Evolutionary conservation across 345 rosid genomes (phyloP).

Genomic region (Anacardium occidentale): DNA sequence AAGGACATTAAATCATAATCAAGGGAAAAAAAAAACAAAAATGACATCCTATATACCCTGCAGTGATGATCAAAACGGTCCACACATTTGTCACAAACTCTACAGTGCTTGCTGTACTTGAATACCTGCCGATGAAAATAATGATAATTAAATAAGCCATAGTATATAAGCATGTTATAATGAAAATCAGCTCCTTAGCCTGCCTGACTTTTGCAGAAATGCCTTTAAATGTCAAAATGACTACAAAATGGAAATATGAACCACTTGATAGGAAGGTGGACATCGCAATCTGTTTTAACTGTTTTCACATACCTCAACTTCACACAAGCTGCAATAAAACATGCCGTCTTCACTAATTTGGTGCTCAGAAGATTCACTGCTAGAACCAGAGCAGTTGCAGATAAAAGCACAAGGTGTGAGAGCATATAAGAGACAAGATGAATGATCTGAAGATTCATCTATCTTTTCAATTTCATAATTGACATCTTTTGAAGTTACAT

Average conservation of each 20-base stretch:
- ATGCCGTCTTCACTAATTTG: slow-evolving; percentile 88
- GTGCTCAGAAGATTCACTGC: slow-evolving; percentile 64
- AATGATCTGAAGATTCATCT: slow-evolving; percentile 30
- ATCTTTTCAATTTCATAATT: slow-evolving; percentile 37
- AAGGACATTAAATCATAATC: slow-evolving; percentile 18
- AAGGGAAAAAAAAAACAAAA: neutral
- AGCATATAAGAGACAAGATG: slow-evolving; percentile 47
- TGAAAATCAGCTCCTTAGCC: neutral
- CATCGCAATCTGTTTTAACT: slow-evolving; percentile 7
- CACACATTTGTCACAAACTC: slow-evolving; percentile 97
- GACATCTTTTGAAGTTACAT: slow-evolving; percentile 37
- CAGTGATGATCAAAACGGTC: slow-evolving; percentile 94
- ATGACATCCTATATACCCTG: slow-evolving; percentile 54
- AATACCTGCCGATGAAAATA: slow-evolving; percentile 57
- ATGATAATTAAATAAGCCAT: slow-evolving; percentile 10
- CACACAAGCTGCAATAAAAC: slow-evolving; percentile 97
- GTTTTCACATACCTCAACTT: slow-evolving; percentile 73
- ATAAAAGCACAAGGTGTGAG: slow-evolving; percentile 66
- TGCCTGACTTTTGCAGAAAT: neutral
- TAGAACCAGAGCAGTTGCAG: slow-evolving; percentile 53
- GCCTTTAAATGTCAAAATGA: neutral
- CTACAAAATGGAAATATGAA: neutral
- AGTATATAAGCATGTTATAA: neutral
- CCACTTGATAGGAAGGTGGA: neutral
- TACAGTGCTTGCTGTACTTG: slow-evolving; percentile 96